Conservation (phyloP, 2,329 filamentous ascomycete species). For the Phialophora chinensis region DNA sequence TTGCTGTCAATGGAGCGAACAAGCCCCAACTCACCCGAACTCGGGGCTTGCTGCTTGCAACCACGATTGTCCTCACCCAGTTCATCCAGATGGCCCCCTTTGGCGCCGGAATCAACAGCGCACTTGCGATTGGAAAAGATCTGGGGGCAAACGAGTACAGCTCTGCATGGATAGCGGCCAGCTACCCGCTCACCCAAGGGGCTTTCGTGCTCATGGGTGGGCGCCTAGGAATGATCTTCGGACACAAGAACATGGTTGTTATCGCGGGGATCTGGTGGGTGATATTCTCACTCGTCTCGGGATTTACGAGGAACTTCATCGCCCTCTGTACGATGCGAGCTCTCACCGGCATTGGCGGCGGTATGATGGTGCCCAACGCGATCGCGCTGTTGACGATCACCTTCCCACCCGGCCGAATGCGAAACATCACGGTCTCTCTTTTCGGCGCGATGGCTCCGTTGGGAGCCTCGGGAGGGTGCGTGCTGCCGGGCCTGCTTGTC, state of each 20-base stretch:
- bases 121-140: constrained; percentile 26
- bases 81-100: constrained; percentile 19
- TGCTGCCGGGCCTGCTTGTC: constrained; percentile 50
- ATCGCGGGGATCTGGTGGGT: constrained; percentile 62
- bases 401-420: constrained; percentile 53
- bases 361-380: constrained; percentile 59
- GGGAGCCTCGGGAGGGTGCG: constrained; percentile 53
- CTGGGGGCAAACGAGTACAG: constrained; percentile 22
- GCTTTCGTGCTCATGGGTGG: constrained; percentile 65
- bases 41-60: constrained; percentile 10
- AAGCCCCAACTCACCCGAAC: constrained; percentile 2
- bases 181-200: constrained; percentile 59
- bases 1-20: not conserved
- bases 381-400: constrained; percentile 58
- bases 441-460: constrained; percentile 57
- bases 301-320: constrained; percentile 53
- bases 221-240: constrained; percentile 63
- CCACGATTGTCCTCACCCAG: constrained; percentile 14
- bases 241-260: constrained; percentile 62
- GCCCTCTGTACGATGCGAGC: constrained; percentile 54
- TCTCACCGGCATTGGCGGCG: constrained; percentile 59
- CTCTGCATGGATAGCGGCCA: constrained; percentile 48
- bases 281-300: constrained; percentile 59
- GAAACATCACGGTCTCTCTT: constrained; percentile 49
- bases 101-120: constrained; percentile 17